phyloP scores from a whole-genome alignment of 2,329 filamentous ascomycete species.

The Paracamarosporium sp. region DNA sequence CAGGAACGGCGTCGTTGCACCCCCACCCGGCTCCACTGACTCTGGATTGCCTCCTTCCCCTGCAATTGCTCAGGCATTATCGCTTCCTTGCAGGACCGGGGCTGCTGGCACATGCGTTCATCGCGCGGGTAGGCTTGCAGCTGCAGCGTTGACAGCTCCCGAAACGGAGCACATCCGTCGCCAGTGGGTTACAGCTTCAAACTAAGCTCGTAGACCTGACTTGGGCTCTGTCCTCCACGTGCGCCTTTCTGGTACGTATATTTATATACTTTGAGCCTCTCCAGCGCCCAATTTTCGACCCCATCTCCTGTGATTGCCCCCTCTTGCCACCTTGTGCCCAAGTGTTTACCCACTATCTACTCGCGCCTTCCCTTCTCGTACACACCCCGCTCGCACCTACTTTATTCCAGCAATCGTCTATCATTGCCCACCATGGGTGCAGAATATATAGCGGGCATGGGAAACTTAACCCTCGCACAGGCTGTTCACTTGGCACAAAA shows the following conservation, averaged over 20 bases:
- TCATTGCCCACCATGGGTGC: constrained; percentile 50
- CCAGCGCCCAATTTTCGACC: not conserved
- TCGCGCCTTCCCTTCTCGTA: constrained; percentile 31
- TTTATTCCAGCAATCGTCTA: constrained; percentile 32
- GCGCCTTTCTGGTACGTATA: constrained; percentile 10
- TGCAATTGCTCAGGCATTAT: constrained; percentile 35
- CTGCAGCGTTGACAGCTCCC: constrained; percentile 46
- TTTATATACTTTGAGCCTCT: constrained; percentile 9
- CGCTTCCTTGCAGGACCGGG: constrained; percentile 33
- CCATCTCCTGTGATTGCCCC: constrained; percentile 1
- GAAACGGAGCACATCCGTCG: constrained; percentile 47
- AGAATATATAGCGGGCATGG: constrained; percentile 48
- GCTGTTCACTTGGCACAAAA: constrained; percentile 80
- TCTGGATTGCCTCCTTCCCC: constrained; percentile 26
- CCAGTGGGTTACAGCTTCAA: constrained; percentile 47
- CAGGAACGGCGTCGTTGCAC: constrained; percentile 37
- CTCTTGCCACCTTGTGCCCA: constrained; percentile 3
- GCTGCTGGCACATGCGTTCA: constrained; percentile 33
- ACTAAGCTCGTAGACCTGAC: constrained; percentile 42
- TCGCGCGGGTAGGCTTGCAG: constrained; percentile 36
- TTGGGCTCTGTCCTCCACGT: constrained; percentile 31
- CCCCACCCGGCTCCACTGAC: constrained; percentile 38
- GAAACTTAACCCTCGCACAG: constrained; percentile 62
- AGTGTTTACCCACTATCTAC: constrained; percentile 3
- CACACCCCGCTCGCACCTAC: constrained; percentile 24